Evolutionary conservation across 2,329 filamentous ascomycete species (phyloP), one percentile per base, ranked within the genome.

Genomic region (Penicillium hordei): DNA sequence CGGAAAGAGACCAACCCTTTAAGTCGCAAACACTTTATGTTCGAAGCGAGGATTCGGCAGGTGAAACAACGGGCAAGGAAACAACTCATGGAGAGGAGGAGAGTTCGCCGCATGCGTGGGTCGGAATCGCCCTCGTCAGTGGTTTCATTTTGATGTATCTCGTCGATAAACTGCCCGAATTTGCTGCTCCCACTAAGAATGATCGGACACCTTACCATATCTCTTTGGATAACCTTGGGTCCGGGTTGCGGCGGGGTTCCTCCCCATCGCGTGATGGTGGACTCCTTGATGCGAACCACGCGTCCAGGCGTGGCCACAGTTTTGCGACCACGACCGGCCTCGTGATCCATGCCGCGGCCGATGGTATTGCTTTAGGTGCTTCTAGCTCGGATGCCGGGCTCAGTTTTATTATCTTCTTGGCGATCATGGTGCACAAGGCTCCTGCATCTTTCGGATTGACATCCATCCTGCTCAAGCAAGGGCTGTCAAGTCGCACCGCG

Each of bases 71-170:
- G 13, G 70, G 77, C 9, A 77, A 80, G 44, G 75, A 85, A 21
- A 50, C 45, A 33, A 19, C 17, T 17, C 38, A 60, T 33, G 66
- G 67, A 38, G 69, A 70, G 25, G 66, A 78, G 51, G 79, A 82
- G n/a, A 72, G 71, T 63, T 79, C 75, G 23, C 85, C 86, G 2
- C 86, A 79, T 84, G 92, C 73, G 81, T 94, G 90, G 76, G 89
- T 99, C 58, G 94, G 94, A 5, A 82, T 97, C 53, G 91, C 93
- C 2, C 80, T 99, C 51, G 86, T 96, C 55, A 79, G 90, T 17
- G 94, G 94, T 13, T 99, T 97, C 75, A 86, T 96, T 57, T 83
- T 97, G 63, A 99, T 99, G 94, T 97, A 96, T 71, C 83, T 99
- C 23, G 89, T 99, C 69, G 93, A 99, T 75, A 87, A 90, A 51